Conservation (phyloP, 2,329 filamentous ascomycete species). For the Colletotrichum lentis region DNA sequence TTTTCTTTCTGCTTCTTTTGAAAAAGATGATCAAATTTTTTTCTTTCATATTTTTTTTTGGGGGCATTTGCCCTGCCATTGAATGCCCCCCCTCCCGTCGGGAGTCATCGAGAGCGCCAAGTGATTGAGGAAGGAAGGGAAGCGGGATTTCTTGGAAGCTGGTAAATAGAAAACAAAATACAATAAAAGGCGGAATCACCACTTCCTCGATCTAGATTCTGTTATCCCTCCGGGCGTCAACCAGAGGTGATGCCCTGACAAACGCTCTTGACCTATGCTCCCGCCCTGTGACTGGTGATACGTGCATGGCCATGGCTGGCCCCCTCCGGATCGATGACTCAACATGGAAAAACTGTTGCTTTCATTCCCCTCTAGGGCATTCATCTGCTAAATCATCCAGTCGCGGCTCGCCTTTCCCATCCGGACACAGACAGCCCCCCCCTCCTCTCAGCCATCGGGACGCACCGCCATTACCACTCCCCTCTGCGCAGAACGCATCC, state of each 20-base stretch:
- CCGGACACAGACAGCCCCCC: not conserved
- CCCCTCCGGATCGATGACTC: no score
- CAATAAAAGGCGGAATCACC: not conserved
- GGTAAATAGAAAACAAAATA: no score
- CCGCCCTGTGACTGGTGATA: not conserved
- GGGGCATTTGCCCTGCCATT: no score
- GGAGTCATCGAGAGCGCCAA: not conserved
- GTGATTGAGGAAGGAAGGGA: not conserved
- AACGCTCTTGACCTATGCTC: not conserved
- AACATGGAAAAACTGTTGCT: no score
- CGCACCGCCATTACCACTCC: not conserved
- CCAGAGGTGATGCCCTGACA: not conserved
- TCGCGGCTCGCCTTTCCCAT: not conserved
- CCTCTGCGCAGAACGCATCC: not conserved
- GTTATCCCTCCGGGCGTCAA: not conserved
- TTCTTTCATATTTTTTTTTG: no score
- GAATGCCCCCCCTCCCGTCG: not conserved
- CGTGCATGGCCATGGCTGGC: no score
- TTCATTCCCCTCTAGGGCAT: no score
- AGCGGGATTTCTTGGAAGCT: not conserved
- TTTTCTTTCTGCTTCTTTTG: not conserved
- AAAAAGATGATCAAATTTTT: not conserved
- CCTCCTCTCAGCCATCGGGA: not conserved
- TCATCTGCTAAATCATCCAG: no score
- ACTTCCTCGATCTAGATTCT: not conserved